Percentiles rank a stretch among this genome's conserved stretches.
These are phyloP conservation scores for Claviceps sp. DNA, from an alignment of 2,329 filamentous ascomycete genomes.

Conservation along the genomic window DNA sequence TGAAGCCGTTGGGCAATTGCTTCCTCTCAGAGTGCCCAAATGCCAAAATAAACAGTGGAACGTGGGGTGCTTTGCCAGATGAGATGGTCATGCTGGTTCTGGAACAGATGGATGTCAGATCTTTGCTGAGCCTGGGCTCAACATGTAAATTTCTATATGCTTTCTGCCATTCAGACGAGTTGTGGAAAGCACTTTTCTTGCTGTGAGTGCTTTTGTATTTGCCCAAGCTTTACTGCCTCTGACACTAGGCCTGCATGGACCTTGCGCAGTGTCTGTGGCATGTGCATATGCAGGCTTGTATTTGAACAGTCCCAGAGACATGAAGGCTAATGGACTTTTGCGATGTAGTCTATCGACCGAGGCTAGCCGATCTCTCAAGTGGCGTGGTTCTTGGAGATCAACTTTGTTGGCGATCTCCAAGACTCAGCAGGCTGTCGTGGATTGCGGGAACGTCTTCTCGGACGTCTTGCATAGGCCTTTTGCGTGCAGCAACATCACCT, in stretches of 20 bases:
- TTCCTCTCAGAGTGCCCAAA: conserved; percentile 52
- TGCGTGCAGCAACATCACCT: conserved; percentile 64
- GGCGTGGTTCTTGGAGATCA: conserved; percentile 76
- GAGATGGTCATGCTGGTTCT: conserved; percentile 65
- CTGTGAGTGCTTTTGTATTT: conserved; percentile 46
- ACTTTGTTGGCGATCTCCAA: conserved; percentile 52
- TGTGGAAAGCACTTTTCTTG: conserved; percentile 79
- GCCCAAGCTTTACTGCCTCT: background rate
- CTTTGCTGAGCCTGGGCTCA: conserved; percentile 53
- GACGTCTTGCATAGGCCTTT: conserved; percentile 85
- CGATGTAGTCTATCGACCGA: conserved; percentile 14
- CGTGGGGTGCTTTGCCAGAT: conserved; percentile 59
- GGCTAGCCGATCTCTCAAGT: conserved; percentile 29
- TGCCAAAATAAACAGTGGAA: conserved; percentile 52
- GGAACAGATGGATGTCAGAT: conserved; percentile 55
- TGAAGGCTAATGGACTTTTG: background rate
- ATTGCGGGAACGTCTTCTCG: conserved; percentile 73
- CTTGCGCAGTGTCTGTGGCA: background rate
- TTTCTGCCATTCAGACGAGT: conserved; percentile 68
- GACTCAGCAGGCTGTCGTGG: conserved; percentile 41
- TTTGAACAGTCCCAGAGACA: background rate
- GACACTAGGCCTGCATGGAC: conserved; percentile 4
- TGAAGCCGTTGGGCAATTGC: conserved; percentile 81
- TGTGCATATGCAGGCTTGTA: background rate
- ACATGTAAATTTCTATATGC: conserved; percentile 82